Evolutionary conservation across 192 early-diverging fungal species (phyloP), one percentile per base, ranked within the genome.

Genomic region (Nowakowskiella sp.): DNA sequence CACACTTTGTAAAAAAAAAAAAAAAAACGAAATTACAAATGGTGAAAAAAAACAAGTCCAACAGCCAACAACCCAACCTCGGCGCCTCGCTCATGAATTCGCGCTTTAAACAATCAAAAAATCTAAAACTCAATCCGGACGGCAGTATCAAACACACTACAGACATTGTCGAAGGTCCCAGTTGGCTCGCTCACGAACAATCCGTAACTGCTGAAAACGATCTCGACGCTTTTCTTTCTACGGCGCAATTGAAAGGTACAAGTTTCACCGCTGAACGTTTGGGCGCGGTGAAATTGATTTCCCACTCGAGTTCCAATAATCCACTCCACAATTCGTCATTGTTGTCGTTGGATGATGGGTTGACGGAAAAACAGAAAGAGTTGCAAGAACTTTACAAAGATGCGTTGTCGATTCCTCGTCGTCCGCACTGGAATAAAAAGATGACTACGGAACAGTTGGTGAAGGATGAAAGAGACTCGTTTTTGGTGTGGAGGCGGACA

Each of bases 141-240:
- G 73, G 73, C 5, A 69, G 66, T 42, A 70, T 70, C 29, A 44
- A 71, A 79, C 91, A 92, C 74, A 90, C 89, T 13, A 88, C 87
- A 0, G 90, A 91, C 29, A 63, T 83, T 3, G 77, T 90, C 49
- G 91, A 96, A n/a, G n/a, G n/a, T n/a, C n/a, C n/a, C n/a, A n/a
- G n/a, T n/a, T n/a, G n/a, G n/a, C 64, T 83, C 84, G 28, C 80
- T 82, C 16, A 80, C 76, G 22, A 62, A 62, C 48, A 89, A 69
- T 92, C 89, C 44, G 85, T 99, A 57, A 99, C 96, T 39, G 85
- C 96, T 61, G 91, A 99, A 60, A 87, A 90, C 45, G 94, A 99
- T 72, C 71, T 99, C 8, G 94, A 97, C 31, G 91, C 89, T 27
- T 99, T 99, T 61, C 74, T 99, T 57, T 85, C 76, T 58, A 92